Base-by-base conservation (phyloP, 306 rosid genomes). In the Fragaria vesca region DNA sequence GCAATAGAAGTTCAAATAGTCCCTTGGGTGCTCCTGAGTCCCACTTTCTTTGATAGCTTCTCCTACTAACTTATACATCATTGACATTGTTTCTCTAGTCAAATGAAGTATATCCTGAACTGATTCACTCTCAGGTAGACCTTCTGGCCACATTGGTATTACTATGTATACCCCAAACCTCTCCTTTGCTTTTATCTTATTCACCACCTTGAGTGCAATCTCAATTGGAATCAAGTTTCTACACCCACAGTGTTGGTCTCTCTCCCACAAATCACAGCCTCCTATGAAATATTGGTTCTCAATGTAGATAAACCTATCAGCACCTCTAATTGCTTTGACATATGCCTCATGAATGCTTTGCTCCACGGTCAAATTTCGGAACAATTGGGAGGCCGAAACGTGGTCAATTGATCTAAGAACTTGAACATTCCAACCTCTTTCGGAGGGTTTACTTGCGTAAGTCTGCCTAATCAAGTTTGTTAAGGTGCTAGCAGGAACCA, bases 141-240 rank as follows among this genome's bases (percentile, higher is more conserved):
- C 99, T 88, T 95, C 97, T 12, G 99, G 99, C 97, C 99, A 95
- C 99, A 95, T 93, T 42, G 99, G 99, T 17, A 95, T 93, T 38
- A 95, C 90, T 61, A 95, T 81, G 36, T 95, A 95, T 79, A 84
- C 99, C 46, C 93, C 87, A 79, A 95, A 95, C 3, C 96, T 87
- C 89, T 95, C 89, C 81, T 83, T 87, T 71, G 91, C 91, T 72
- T 80, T 95, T 24, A 95, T 95, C 89, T 95, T 93, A 32, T 74
- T 81, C 4, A 81, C 91, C 72, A 95, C 90, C 72, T 93, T 95
- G 16, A 95, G 94, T 50, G 96, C 96, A 73, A 95, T 93, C 86
- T 95, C 99, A 52, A 93, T 74, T 0, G 99, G 97, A 71, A 95
- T 93, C 87, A 93, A 80, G 84, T 95, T 95, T 60, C 75, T 70